phyloP scores from a whole-genome alignment of 768 basidiomycete genomes.

The Hemileccinum impolitum region DNA sequence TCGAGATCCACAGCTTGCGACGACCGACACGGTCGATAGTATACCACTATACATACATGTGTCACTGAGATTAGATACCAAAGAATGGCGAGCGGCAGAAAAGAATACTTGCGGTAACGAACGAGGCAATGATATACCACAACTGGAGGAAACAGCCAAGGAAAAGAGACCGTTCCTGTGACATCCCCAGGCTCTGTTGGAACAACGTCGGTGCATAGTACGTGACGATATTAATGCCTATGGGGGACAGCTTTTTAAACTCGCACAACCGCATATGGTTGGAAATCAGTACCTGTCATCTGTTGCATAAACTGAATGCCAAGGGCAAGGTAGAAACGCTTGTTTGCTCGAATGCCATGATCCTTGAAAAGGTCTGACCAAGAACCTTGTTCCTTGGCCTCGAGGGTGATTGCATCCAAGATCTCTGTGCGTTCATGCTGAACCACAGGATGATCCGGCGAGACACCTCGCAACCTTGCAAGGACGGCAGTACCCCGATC shows the following conservation, averaged over 20 bases:
- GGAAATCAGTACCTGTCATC: slow-evolving; percentile 3
- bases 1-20: slow-evolving; percentile 9
- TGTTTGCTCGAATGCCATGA: slow-evolving; percentile 5
- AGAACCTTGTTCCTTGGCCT: slow-evolving; percentile 2
- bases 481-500: slow-evolving; percentile 3
- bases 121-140: slow-evolving; percentile 7
- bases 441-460: background rate
- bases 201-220: slow-evolving; percentile 10
- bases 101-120: slow-evolving; percentile 1
- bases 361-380: slow-evolving; percentile 8
- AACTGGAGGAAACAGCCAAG: slow-evolving; percentile 8
- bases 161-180: slow-evolving; percentile 2
- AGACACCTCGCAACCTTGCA: background rate
- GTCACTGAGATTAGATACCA: background rate
- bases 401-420: slow-evolving; percentile 5
- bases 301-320: slow-evolving; percentile 12
- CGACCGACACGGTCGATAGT: slow-evolving; percentile 7
- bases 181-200: slow-evolving; percentile 7
- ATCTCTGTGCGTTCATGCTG: slow-evolving; percentile 2
- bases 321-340: slow-evolving; percentile 6
- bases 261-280: too few relatives aligned
- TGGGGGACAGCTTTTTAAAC: too few relatives aligned
- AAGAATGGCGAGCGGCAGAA: too few relatives aligned
- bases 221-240: slow-evolving; percentile 10
- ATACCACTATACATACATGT: slow-evolving; percentile 1